These are phyloP conservation scores for Setaria italica DNA, from an alignment of 202 grass and related monocot genomes.

Conservation along the genomic window DNA sequence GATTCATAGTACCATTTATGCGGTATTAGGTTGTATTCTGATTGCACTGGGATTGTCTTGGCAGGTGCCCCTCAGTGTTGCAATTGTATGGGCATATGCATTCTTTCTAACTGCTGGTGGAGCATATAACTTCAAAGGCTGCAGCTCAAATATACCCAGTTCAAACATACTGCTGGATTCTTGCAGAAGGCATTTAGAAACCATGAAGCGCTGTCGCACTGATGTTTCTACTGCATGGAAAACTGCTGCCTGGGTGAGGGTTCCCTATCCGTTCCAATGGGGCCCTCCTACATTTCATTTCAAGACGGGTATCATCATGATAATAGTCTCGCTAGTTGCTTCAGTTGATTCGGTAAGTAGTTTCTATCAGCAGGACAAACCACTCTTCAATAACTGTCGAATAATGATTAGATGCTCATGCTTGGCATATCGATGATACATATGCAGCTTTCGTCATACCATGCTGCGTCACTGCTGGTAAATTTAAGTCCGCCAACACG, in stretches of 20 bases:
- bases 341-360: slow-evolving; percentile 92
- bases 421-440: slow-evolving; percentile 37
- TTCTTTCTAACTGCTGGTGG: slow-evolving; percentile 97
- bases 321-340: slow-evolving; percentile 83
- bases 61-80: slow-evolving; percentile 92
- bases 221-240: slow-evolving; percentile 97
- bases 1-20: not conserved
- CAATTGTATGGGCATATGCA: slow-evolving; percentile 94
- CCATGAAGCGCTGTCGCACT: slow-evolving; percentile 85
- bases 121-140: slow-evolving; percentile 91
- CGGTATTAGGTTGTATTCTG: slow-evolving; percentile 20
- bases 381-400: slow-evolving; percentile 7
- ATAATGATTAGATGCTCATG: slow-evolving; percentile 10
- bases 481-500: slow-evolving; percentile 88
- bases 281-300: slow-evolving; percentile 90
- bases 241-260: slow-evolving; percentile 85
- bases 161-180: slow-evolving; percentile 94
- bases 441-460: slow-evolving; percentile 83
- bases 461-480: slow-evolving; percentile 84
- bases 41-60: slow-evolving; percentile 27
- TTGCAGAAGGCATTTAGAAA: slow-evolving; percentile 79
- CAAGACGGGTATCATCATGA: slow-evolving; percentile 82
- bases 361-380: slow-evolving; percentile 4
- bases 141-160: slow-evolving; percentile 87
- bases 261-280: slow-evolving; percentile 98